Base-by-base conservation (phyloP, 306 rosid genomes). In the Adenanthera pavonina region DNA sequence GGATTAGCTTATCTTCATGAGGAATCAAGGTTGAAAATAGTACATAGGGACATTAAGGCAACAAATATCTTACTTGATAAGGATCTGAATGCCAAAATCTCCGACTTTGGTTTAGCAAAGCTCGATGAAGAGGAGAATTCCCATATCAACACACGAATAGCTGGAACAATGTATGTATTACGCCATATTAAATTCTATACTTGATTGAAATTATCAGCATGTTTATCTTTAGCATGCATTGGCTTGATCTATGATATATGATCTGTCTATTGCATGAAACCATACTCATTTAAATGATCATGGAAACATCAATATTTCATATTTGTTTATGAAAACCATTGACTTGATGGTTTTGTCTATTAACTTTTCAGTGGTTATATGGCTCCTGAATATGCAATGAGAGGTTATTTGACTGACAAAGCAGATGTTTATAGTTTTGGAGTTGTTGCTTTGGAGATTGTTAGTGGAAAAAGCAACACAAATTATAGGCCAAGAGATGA, bases 21-120 rank as follows among this genome's bases (percentile, higher is more conserved):
- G 84, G 97, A 92, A 61, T 94, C 98, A 56, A 83, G 88, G 76
- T 73, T 94, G 84, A 94, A 94, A 88, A 89, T 94, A 74, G 94
- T 94, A 48, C 98, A 94, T 43, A 90, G 98, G 77, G 98, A 94
- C 72, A 94, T 92, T 25, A 94, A 94, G 65, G 94, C 98, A 66
- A 91, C 97, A 36, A 94, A 94, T 69, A 92, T 92, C 47, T 86
- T 92, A 46, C 98, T 94, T 66, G 98, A 91, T 83, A 83, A 76
- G 88, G 44, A 84, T 84, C 87, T 94, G 11, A 90, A 89, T 40
- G 94, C 97, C 15, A 94, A 92, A 86, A 94, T 94, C 69, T 94
- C 97, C 3, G 98, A 94, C 82, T 94, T 94, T 11, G 98, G 98
- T 47, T 87, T 94, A 84, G 97, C 98, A 54, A 94, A 94, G 86